Percentiles rank a stretch among this genome's conserved stretches.
Conservation (phyloP, 2,329 filamentous ascomycete genomes). For the Epichloe uncinata region DNA sequence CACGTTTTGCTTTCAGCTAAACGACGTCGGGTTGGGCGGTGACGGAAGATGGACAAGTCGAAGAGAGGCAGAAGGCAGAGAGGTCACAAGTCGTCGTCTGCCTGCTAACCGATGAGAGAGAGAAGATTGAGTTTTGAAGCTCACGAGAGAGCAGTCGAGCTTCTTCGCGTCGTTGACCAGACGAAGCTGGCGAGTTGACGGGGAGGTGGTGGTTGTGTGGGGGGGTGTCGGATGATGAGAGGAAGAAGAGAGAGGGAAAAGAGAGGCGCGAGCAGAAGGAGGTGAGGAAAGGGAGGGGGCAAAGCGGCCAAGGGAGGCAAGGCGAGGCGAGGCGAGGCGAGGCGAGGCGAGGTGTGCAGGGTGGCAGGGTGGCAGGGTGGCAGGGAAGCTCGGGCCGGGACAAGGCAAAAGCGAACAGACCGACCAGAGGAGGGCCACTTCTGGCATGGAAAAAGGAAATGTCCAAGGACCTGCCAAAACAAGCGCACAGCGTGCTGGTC, state of each 20-base stretch:
- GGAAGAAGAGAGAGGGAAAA: conserved; percentile 5
- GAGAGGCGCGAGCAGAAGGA: background rate
- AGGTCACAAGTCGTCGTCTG: background rate
- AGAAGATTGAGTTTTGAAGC: background rate
- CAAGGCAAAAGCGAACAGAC: background rate
- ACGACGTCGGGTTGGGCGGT: background rate
- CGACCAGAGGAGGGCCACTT: background rate
- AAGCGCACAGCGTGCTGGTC: too few relatives aligned
- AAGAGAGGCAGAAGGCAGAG: background rate
- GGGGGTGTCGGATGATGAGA: conserved; percentile 4
- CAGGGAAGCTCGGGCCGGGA: background rate
- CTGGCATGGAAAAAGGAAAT: too few relatives aligned
- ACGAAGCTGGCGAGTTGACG: conserved; percentile 2
- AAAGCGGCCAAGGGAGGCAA: background rate
- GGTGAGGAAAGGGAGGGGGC: conserved; percentile 3
- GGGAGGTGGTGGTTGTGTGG: conserved; percentile 6
- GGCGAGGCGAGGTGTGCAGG: too few relatives aligned
- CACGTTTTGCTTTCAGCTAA: background rate
- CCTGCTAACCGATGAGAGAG: background rate
- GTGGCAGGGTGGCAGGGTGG: background rate
- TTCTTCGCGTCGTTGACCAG: conserved; percentile 2
- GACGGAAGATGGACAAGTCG: background rate
- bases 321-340: too few relatives aligned
- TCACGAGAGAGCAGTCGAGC: background rate
- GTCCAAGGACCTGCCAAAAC: too few relatives aligned